Base-by-base conservation (phyloP, 371 early-diverging fungal genomes). In the Haplosporangium sp. region DNA sequence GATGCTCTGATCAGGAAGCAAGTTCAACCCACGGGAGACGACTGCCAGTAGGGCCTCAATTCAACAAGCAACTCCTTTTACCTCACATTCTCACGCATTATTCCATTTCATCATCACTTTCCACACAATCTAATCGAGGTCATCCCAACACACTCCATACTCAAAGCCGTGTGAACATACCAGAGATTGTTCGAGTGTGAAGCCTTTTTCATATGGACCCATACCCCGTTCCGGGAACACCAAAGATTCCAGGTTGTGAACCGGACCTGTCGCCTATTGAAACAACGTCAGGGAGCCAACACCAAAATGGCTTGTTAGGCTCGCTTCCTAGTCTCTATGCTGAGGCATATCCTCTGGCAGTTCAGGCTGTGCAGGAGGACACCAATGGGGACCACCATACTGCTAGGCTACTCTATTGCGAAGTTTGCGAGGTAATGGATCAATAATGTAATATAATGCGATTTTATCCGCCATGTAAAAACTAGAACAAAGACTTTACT, bases 291-390 rank as follows among this genome's bases (percentile, higher is more conserved):
- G 56, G 52, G 20, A 43, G 23, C 8, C 48, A 7, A 9, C 23
- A 21, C 14, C 62, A 46, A 47, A 37, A 59, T 21, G 71, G 54
- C 14, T 55, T 21, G 1, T 13, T 40, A 8, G 29, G 21, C 2
- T 56, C 72, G 1, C 16, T 68, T 1, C 51, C 63, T 11, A 75
- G 71, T 42, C 64, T 86, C 14, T 89, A 89, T 59, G 43, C 70
- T 12, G 84, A 84, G 54, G 86, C 89, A 9, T 89, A 85, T 58
- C 61, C 61, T 1, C 59, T 74, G 12, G 88, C 89, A 10, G 74
- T 83, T 16, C 73, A 81, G 14, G 89, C 89, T 52, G 85, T 89
- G 58, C 76, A 83, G 56, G 74, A 81, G 50, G 89, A 89, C 71
- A 61, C 62, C 1, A 68, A 67, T 43, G 87, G 86, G 5, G 81